Evolutionary conservation across 495 filamentous ascomycete species (phyloP).

Genomic region (Lophium mytilinum): DNA sequence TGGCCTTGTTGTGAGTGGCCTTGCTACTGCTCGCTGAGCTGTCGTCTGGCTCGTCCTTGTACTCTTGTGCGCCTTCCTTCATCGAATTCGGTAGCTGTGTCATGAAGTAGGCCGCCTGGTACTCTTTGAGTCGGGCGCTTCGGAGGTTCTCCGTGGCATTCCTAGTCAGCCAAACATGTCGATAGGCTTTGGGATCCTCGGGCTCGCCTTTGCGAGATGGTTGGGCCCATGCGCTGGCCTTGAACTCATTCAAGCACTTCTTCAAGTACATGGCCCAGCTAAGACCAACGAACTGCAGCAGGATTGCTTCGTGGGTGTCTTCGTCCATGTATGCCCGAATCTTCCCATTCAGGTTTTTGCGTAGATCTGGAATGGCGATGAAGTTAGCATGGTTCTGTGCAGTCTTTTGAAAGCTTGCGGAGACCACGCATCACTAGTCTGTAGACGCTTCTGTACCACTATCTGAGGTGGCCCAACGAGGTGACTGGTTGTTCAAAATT

Average conservation of each 20-base stretch:
- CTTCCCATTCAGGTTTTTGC: constrained; percentile 24
- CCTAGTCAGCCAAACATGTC: constrained; percentile 27
- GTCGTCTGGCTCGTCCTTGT: constrained; percentile 15
- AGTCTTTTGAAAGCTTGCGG: too few relatives aligned
- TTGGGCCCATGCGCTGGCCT: constrained; percentile 18
- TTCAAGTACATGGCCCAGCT: constrained; percentile 26
- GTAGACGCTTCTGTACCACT: too few relatives aligned
- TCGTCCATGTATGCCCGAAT: constrained; percentile 29
- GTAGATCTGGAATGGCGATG: too few relatives aligned
- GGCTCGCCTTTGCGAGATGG: background rate
- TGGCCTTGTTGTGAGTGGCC: too few relatives aligned
- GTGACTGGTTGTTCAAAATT: too few relatives aligned
- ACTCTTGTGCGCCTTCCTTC: constrained; percentile 6
- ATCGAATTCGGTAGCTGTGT: constrained; percentile 29
- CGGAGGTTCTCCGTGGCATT: background rate
- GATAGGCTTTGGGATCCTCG: constrained; percentile 9
- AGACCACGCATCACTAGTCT: too few relatives aligned
- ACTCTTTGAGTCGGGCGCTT: constrained; percentile 26
- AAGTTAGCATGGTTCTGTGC: too few relatives aligned
- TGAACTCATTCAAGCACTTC: constrained; percentile 20
- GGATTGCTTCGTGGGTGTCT: constrained; percentile 26
- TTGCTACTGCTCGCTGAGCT: background rate
- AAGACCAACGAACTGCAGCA: constrained; percentile 25
- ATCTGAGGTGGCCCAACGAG: too few relatives aligned
- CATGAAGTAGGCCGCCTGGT: constrained; percentile 30